phyloP scores from a whole-genome alignment of 768 basidiomycete genomes.

The Trametes meyenii region DNA sequence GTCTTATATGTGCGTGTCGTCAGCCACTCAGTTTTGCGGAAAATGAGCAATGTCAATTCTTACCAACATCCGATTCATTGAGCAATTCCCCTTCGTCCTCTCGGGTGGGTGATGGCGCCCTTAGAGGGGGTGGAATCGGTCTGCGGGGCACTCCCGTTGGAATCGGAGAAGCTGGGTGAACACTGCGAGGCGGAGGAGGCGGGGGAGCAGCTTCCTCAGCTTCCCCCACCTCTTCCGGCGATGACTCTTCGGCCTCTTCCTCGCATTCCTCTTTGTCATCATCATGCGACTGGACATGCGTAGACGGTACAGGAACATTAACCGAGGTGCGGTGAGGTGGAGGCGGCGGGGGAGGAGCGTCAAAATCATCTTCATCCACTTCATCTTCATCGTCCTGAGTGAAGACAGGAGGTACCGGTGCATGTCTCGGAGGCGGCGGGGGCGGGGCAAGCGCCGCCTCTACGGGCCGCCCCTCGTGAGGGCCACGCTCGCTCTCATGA shows the following conservation, averaged over 20 bases:
- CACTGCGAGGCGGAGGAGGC: conserved; percentile 16
- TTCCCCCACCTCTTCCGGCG: background rate
- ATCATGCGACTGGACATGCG: conserved; percentile 2
- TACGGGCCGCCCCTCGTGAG: background rate
- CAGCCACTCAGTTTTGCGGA: background rate
- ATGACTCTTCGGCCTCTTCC: background rate
- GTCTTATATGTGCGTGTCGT: conserved; percentile 43
- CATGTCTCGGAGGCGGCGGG: conserved; percentile 21
- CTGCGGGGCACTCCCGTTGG: conserved; percentile 26
- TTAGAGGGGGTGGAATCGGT: conserved; percentile 25
- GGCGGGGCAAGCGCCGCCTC: conserved; percentile 5
- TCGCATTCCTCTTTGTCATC: conserved; percentile 2
- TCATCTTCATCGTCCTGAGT: conserved; percentile 1
- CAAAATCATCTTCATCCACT: conserved; percentile 2
- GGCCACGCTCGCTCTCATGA: background rate
- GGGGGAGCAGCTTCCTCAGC: conserved; percentile 1
- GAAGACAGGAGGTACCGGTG: background rate
- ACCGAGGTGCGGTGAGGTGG: conserved; percentile 15
- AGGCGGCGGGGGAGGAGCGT: conserved; percentile 14
- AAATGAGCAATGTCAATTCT: conserved; percentile 24
- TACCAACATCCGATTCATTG: conserved; percentile 67
- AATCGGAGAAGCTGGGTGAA: conserved; percentile 23
- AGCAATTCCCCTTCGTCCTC: conserved; percentile 36
- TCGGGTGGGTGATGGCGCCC: conserved; percentile 20
- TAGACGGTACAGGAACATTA: conserved; percentile 7